Evolutionary conservation across 2,329 filamentous ascomycete species (phyloP).

Genomic region (Epichloe sylvatica): DNA sequence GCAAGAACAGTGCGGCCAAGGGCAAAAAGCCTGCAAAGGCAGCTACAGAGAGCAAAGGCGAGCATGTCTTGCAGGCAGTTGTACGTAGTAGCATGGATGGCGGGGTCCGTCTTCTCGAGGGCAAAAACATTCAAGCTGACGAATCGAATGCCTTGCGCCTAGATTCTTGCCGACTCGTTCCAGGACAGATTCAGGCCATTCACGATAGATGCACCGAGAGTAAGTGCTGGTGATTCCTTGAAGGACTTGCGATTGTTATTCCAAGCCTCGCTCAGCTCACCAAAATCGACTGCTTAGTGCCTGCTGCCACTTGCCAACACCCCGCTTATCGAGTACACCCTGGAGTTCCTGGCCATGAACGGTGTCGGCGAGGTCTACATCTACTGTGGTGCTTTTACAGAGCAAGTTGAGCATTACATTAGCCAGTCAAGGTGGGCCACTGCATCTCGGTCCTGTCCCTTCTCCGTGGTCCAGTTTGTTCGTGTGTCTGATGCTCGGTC

Average conservation of each 20-base stretch:
- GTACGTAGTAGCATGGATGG: conserved; percentile 25
- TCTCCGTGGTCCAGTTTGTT: conserved; percentile 69
- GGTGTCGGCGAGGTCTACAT: conserved; percentile 90
- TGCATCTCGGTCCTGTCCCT: conserved; percentile 43
- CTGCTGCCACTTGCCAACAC: conserved; percentile 86
- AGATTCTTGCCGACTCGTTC: conserved; percentile 89
- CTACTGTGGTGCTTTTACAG: conserved; percentile 77
- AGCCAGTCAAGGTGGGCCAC: conserved; percentile 60
- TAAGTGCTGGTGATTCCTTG: conserved; percentile 20
- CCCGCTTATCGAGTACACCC: conserved; percentile 91
- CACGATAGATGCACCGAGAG: conserved; percentile 74
- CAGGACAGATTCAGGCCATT: conserved; percentile 86
- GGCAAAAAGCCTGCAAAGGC: conserved; percentile 39
- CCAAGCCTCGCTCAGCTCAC: background rate
- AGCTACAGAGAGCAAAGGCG: conserved; percentile 39
- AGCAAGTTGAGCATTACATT: conserved; percentile 79
- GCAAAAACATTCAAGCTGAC: conserved; percentile 8
- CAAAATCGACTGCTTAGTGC: conserved; percentile 44
- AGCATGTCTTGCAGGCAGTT: conserved; percentile 45
- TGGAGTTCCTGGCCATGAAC: conserved; percentile 90
- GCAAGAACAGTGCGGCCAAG: conserved; percentile 29
- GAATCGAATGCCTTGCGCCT: background rate
- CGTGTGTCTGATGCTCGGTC: conserved; percentile 72
- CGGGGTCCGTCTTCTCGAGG: conserved; percentile 9
- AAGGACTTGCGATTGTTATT: no score